Conservation (phyloP, 768 basidiomycete species). For the Hygrocybe punicea region DNA sequence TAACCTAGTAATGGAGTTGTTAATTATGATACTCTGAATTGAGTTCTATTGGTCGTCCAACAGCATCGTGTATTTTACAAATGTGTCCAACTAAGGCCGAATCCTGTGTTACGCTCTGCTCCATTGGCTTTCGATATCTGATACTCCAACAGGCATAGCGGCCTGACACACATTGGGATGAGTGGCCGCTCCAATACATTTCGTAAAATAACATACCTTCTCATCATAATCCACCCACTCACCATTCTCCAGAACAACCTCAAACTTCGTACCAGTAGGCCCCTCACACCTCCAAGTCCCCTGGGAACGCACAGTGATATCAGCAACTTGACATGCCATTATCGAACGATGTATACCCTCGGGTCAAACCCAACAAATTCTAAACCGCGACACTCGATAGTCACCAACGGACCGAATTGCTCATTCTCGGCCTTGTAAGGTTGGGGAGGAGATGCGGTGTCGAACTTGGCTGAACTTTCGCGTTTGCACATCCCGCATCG, state of each 20-base stretch:
- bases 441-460: slow-evolving; percentile 43
- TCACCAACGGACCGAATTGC: slow-evolving; percentile 60
- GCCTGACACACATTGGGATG: slow-evolving; percentile 37
- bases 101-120: slow-evolving; percentile 42
- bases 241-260: slow-evolving; percentile 62
- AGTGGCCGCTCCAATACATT: slow-evolving; percentile 7
- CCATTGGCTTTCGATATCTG: slow-evolving; percentile 63
- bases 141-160: slow-evolving; percentile 65
- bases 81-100: background rate
- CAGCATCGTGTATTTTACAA: background rate
- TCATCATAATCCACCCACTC: slow-evolving; percentile 93
- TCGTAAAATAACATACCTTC: slow-evolving; percentile 49
- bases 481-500: slow-evolving; percentile 72
- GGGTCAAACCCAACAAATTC: slow-evolving; percentile 81
- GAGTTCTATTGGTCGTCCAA: background rate
- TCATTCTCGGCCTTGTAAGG: slow-evolving; percentile 63
- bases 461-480: slow-evolving; percentile 80
- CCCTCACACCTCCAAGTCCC: slow-evolving; percentile 79
- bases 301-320: slow-evolving; percentile 35
- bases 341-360: slow-evolving; percentile 40
- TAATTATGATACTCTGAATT: background rate
- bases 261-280: slow-evolving; percentile 55
- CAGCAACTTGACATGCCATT: background rate
- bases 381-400: slow-evolving; percentile 81
- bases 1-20: background rate